Percentiles rank a stretch among this genome's conserved stretches.
These are phyloP conservation scores for Diophrys sp. DNA, from an alignment of 73 alveolate genomes.

Conservation along the genomic window DNA sequence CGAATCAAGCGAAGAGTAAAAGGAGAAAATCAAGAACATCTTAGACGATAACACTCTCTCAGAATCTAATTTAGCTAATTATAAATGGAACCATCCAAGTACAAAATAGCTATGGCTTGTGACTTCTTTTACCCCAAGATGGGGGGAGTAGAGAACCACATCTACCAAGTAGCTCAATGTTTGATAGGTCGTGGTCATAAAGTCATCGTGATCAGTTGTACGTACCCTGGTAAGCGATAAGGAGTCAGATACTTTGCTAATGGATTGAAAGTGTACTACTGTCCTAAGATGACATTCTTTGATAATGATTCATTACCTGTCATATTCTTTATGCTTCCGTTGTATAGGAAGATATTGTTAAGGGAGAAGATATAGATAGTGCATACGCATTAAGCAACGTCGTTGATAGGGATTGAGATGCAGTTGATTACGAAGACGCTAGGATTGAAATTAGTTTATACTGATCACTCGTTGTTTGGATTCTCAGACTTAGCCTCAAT, in stretches of 20 bases:
- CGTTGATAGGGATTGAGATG: constrained; percentile 71
- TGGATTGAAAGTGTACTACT: constrained; percentile 95
- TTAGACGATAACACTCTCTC: no score
- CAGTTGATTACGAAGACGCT: constrained; percentile 79
- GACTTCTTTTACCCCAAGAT: constrained; percentile 93
- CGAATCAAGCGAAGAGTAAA: not conserved
- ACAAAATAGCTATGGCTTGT: constrained; percentile 75
- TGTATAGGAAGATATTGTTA: constrained; percentile 85
- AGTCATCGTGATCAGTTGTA: constrained; percentile 94
- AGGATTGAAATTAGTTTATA: constrained; percentile 90
- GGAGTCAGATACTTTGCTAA: constrained; percentile 98
- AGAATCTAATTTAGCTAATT: no score
- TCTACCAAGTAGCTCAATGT: constrained; percentile 91
- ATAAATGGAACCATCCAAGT: no score
- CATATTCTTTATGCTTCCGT: constrained; percentile 25
- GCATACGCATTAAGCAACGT: constrained; percentile 98
- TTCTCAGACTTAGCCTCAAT: constrained; percentile 96
- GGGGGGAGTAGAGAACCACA: constrained; percentile 99
- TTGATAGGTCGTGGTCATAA: constrained; percentile 92
- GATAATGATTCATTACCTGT: constrained; percentile 79
- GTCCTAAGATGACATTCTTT: constrained; percentile 71
- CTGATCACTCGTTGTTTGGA: constrained; percentile 99
- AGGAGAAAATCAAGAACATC: no score
- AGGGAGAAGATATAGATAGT: constrained; percentile 96
- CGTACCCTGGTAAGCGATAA: constrained; percentile 76